phyloP scores from a whole-genome alignment of 805 yeast genomes.

The Barnettozyma sp. region DNA sequence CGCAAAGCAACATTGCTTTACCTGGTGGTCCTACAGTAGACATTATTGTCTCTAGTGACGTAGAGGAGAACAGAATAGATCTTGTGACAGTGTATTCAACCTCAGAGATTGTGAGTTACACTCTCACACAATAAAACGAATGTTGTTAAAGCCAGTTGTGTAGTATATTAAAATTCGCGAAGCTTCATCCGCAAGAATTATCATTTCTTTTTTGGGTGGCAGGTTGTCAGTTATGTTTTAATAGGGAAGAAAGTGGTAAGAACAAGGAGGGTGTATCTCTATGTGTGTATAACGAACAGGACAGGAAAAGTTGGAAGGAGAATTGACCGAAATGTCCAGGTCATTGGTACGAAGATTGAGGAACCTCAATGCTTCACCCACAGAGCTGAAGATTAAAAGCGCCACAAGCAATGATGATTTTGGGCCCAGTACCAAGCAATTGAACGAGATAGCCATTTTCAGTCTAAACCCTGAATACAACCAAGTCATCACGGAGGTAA shows the following conservation, averaged over 20 bases:
- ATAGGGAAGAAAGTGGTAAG: too few species aligned
- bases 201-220: too few species aligned
- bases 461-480: slow-evolving; percentile 35
- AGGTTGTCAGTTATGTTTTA: too few species aligned
- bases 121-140: not conserved
- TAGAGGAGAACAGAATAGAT: slow-evolving; percentile 6
- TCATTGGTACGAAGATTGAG: slow-evolving; percentile 28
- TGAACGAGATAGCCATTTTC: slow-evolving; percentile 43
- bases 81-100: slow-evolving; percentile 3
- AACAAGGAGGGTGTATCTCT: too few species aligned
- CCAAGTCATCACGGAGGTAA: slow-evolving; percentile 32
- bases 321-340: too few species aligned
- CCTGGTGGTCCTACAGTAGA: slow-evolving; percentile 12
- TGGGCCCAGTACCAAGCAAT: slow-evolving; percentile 51
- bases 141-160: not conserved
- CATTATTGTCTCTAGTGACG: slow-evolving; percentile 14
- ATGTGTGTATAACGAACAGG: too few species aligned
- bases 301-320: too few species aligned
- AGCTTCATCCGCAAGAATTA: too few species aligned
- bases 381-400: slow-evolving; percentile 32
- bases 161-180: not conserved
- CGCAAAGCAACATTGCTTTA: slow-evolving; percentile 9
- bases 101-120: slow-evolving; percentile 6
- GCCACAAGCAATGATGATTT: slow-evolving; percentile 48
- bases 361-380: slow-evolving; percentile 24